Percentiles rank a stretch among this genome's conserved stretches.
These are phyloP conservation scores for Crithidia brevicula DNA, from an alignment of 208 protist species.

Conservation along the genomic window DNA sequence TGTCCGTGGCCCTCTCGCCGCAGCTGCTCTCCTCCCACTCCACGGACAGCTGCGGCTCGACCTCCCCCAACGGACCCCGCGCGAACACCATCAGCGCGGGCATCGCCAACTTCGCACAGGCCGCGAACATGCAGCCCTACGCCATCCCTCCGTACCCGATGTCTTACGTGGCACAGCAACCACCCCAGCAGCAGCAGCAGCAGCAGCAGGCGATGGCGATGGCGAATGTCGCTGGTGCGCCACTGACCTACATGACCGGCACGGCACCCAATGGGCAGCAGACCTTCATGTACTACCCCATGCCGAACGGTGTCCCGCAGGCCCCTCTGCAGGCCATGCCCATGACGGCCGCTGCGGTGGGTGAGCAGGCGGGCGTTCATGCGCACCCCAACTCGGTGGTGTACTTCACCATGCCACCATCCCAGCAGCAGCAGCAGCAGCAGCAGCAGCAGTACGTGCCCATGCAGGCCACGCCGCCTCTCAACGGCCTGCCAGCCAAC, in stretches of 20 bases:
- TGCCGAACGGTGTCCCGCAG: slow-evolving; percentile 8
- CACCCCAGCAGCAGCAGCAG: background rate
- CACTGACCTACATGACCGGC: slow-evolving; percentile 1
- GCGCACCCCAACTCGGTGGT: slow-evolving; percentile 3
- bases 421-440: slow-evolving; percentile 1
- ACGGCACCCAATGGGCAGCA: slow-evolving; percentile 9
- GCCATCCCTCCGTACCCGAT: background rate
- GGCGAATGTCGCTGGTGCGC: background rate
- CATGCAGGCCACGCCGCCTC: background rate
- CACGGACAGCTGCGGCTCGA: slow-evolving; percentile 22
- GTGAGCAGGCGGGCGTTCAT: background rate
- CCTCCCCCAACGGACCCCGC: slow-evolving; percentile 9
- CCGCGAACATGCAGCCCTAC: background rate
- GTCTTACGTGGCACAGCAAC: background rate
- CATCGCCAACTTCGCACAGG: background rate
- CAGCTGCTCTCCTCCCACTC: slow-evolving; percentile 27
- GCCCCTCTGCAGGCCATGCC: background rate
- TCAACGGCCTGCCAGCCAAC: background rate
- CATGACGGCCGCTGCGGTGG: background rate
- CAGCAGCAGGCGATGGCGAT: slow-evolving; percentile 4
- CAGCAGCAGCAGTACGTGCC: background rate
- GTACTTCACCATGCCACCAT: slow-evolving; percentile 13
- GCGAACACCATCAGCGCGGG: background rate
- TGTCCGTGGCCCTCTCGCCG: slow-evolving; percentile 25
- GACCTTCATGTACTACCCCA: slow-evolving; percentile 24